Conservation (phyloP, 2,329 filamentous ascomycete species). For the Xylaria multiplex region DNA sequence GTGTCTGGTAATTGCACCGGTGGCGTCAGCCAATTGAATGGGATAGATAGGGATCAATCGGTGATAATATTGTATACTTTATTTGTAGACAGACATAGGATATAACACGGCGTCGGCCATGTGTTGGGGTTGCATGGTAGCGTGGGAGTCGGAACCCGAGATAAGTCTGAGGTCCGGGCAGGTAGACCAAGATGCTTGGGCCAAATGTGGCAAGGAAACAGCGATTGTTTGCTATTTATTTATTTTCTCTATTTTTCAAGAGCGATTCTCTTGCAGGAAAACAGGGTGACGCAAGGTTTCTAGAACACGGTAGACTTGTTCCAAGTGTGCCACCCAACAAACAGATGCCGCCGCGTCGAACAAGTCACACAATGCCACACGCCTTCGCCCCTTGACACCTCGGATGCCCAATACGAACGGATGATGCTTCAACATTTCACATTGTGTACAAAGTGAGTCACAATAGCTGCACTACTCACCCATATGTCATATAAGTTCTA, state of each 20-base stretch:
- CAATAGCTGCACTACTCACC: background rate
- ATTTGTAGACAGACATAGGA: too few species aligned
- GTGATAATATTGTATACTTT: too few species aligned
- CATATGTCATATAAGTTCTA: background rate
- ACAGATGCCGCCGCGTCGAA: slow-evolving; percentile 18
- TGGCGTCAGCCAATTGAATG: too few species aligned
- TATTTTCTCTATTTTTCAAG: slow-evolving; percentile 1
- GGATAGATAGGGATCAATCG: too few species aligned
- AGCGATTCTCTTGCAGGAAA: background rate
- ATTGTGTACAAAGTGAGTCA: background rate
- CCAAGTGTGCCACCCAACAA: slow-evolving; percentile 23
- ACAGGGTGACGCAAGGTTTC: slow-evolving; percentile 20
- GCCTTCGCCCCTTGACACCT: slow-evolving; percentile 3
- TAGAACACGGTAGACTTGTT: slow-evolving; percentile 1
- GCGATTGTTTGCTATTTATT: slow-evolving; percentile 1
- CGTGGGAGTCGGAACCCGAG: too few species aligned
- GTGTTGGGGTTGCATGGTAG: too few species aligned
- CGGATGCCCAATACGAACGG: background rate
- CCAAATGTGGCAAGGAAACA: background rate
- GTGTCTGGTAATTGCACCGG: too few species aligned
- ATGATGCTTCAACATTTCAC: background rate
- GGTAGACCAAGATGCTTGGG: too few species aligned
- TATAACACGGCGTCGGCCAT: too few species aligned
- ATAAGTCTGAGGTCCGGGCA: too few species aligned
- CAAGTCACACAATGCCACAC: slow-evolving; percentile 25